Evolutionary conservation across 495 filamentous ascomycete genomes (phyloP), one percentile per base, ranked within the genome.

Genomic region (Pyrenula massariospora): DNA sequence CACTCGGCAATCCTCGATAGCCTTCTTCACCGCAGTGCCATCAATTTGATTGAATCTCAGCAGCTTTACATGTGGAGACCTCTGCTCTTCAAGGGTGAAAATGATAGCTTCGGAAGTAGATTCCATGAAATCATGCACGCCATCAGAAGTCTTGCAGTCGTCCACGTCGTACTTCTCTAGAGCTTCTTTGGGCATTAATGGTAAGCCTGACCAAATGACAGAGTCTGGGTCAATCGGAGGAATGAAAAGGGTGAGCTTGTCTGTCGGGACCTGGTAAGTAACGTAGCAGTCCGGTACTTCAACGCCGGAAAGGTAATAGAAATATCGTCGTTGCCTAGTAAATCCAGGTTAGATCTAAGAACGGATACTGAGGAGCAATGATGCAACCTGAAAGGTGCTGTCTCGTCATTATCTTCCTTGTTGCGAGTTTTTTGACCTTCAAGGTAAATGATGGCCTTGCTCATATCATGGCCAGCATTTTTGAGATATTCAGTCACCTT

Each of bases 191-290:
- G 73, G 65, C 5, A 83, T 84, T 56, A 95, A 66, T 0, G 94
- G 94, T 21, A 97, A 80, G 24, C 94, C 94, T 22, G 85, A 86
- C 94, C 94, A 99, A 62, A 97, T 89, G n/a, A 97, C 93, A 48
- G 82, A 83, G 24, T 94, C 88, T 49, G 90, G 83, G 56, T 94
- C 82, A 64, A 95, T 80, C 1, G 89, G 86, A 3, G 94, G 92
- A 59, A 99, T 93, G 74, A 89, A 99, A 54, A 97, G 84, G 10
- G 88, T 96, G 22, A 90, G 79, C 61, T 84, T 80, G 59, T 79
- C 75, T 21, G 77, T 76, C 50, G 76, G 71, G 52, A 95, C 82
- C 60, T 93, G 82, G 76, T 97, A 95, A 55, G 86, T 80, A 54
- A 91, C 76, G 67, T 83, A 86, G 63, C 84, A 86, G 70, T 97